Evolutionary conservation across 192 early-diverging fungal genomes (phyloP), one percentile per base, ranked within the genome.

Genomic region (Funneliformis geosporum): DNA sequence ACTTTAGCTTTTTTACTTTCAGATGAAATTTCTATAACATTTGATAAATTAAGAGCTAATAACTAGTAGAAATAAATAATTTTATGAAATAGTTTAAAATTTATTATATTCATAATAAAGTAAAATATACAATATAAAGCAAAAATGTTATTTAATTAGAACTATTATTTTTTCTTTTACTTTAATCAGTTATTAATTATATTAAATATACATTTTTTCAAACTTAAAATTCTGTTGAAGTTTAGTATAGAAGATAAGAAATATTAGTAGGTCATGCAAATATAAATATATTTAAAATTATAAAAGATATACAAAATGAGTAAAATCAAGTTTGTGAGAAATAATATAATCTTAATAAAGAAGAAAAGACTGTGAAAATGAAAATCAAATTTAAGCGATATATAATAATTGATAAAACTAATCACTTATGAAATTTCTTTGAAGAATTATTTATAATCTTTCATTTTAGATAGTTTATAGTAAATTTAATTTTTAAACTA

Each of bases 141-240:
- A 28, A 21, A 33, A 69, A 33, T 69, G 40, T 68, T 38, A 8
- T 68, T 2, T 28, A 28, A 38, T 23, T 8, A 12, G 5, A 1
- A 33, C 66, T 5, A 40, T 8, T 68, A 68, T 68, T 68, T 68
- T 2, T 5, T 38, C 66, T 28, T 33, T 16, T 28, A 4, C 28
- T 68, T 8, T 68, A 28, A 28, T 68, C 66, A 14, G 27, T 68
- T 68, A 42, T 16, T 28, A 28, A 68, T 42, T 38, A 68, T 33
- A n/a, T 28, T 33, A 28, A 27, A 28, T 28, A 68, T n/a, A n/a
- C n/a, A n/a, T n/a, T n/a, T n/a, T n/a, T n/a, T n/a, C n/a, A n/a
- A n/a, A n/a, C n/a, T n/a, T n/a, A n/a, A 68, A 67, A 68, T 68
- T 68, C 25, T 16, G 66, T 68, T 38, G 66, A 68, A 68, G 66